Percentiles rank a stretch among this genome's conserved stretches.
phyloP scores from a whole-genome alignment of 2,329 filamentous ascomycete genomes.

The Triangularia verruculosa region DNA sequence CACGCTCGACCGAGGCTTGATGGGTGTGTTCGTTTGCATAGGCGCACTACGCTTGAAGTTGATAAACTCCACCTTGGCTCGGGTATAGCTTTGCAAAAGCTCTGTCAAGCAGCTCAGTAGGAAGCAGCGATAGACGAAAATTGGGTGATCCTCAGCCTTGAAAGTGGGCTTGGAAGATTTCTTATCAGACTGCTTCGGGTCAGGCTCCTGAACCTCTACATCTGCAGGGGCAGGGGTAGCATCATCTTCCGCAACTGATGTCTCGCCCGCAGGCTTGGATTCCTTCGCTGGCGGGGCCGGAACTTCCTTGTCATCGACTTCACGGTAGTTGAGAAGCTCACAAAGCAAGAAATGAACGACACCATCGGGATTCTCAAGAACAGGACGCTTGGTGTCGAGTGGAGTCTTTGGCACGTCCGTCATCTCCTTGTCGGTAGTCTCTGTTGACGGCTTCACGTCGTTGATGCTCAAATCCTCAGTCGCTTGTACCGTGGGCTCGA shows the following conservation, averaged over 20 bases:
- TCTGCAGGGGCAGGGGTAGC: slow-evolving; percentile 23
- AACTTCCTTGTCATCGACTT: slow-evolving; percentile 81
- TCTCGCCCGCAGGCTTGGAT: slow-evolving; percentile 35
- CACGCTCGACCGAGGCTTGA: slow-evolving; percentile 88
- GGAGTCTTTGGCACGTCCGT: slow-evolving; percentile 61
- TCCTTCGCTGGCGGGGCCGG: slow-evolving; percentile 41
- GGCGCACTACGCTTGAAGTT: slow-evolving; percentile 95
- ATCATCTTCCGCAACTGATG: slow-evolving; percentile 35
- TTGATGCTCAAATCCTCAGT: slow-evolving; percentile 47
- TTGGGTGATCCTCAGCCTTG: slow-evolving; percentile 89
- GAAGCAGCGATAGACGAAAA: slow-evolving; percentile 96
- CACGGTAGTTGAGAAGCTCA: slow-evolving; percentile 86
- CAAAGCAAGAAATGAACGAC: slow-evolving; percentile 93
- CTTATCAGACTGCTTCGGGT: slow-evolving; percentile 52
- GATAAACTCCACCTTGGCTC: slow-evolving; percentile 97
- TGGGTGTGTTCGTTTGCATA: slow-evolving; percentile 78
- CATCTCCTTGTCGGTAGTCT: slow-evolving; percentile 58
- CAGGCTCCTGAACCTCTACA: slow-evolving; percentile 20
- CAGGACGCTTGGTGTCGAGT: slow-evolving; percentile 72
- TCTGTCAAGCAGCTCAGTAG: slow-evolving; percentile 89
- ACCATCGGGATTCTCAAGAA: slow-evolving; percentile 89
- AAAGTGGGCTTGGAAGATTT: slow-evolving; percentile 71
- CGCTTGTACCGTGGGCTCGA: slow-evolving; percentile 45
- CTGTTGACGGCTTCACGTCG: slow-evolving; percentile 60
- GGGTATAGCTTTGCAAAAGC: slow-evolving; percentile 85